Base-by-base conservation (phyloP, 192 early-diverging fungal genomes). In the Backusella parvicylindrica region DNA sequence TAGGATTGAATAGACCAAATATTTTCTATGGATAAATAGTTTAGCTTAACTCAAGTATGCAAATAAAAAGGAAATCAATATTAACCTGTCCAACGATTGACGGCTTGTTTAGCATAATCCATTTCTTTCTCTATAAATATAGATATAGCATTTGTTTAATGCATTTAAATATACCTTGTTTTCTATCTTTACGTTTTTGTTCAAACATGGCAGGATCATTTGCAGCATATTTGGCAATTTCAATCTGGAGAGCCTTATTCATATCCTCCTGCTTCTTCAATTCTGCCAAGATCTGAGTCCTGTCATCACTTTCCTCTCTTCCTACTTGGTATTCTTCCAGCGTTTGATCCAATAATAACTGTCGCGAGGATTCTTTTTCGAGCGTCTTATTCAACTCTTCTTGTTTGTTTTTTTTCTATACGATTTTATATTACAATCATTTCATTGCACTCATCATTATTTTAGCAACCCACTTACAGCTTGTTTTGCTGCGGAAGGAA, bases 1-100 rank as follows among this genome's bases (percentile, higher is more conserved):
- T 94, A 94, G 6, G 90, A 85, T 79, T 95, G 93, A 23, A 97
- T 84, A n/a, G 84, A 82, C 79, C 94, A 95, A 18, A 95, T 89
- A 65, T 97, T 95, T 32, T 95, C 94, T 83, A n/a, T 28, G 2
- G 4, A 33, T 1, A 0, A 21, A 3, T 1, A 23, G n/a, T 8
- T 72, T 23, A 74, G 64, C 26, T 70, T 6, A 30, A 11, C 11
- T 23, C 21, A 15, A 23, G 18, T 38, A 38, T 43, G 13, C 16
- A 16, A 60, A 37, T 36, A 43, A 28, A 28, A 13, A 3, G 11
- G 6, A 9, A 1, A 38, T 38, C 8, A 0, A 11, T 38, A 4
- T 40, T 40, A 84, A 91, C 90, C 91, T 82, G 94, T 96, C 95
- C 95, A 96, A 12, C 93, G 86, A 78, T 96, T 96, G 9, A 90